A percentile compares a stretch with the other conserved stretches of the same genome.
phyloP scores from a whole-genome alignment of 331 rosid genomes.

The Pyracantha coccinea region DNA sequence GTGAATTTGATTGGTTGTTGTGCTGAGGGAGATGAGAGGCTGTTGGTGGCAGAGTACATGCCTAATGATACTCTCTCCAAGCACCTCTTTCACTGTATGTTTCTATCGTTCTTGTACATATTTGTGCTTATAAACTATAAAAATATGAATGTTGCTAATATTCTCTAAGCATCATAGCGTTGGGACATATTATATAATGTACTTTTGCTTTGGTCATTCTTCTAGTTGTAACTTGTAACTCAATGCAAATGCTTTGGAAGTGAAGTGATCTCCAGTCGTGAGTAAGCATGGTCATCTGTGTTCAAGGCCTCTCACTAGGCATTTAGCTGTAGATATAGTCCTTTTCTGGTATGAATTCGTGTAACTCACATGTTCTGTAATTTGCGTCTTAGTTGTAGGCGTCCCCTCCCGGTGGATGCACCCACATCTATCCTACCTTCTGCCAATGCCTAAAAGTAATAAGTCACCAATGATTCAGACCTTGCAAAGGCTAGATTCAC shows the following conservation, averaged over 20 bases:
- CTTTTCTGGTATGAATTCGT: neutral
- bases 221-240: neutral
- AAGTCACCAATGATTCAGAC: neutral
- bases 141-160: neutral
- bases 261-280: neutral
- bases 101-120: neutral
- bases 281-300: neutral
- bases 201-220: neutral
- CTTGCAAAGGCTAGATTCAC: neutral
- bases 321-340: neutral
- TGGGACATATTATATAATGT: neutral
- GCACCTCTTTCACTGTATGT: conserved; percentile 40
- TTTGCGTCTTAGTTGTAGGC: neutral
- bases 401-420: neutral
- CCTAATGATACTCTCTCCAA: conserved; percentile 41
- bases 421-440: neutral
- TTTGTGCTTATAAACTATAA: neutral
- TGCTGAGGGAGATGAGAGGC: conserved; percentile 42
- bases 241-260: neutral
- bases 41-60: conserved; percentile 40
- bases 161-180: neutral
- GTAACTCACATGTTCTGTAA: neutral
- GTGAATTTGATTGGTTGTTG: conserved; percentile 43
- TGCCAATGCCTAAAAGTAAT: neutral
- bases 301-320: neutral